Evolutionary conservation across 805 yeast species (phyloP), one percentile per base, ranked within the genome.

Genomic region (Lachancea kluyveri): DNA sequence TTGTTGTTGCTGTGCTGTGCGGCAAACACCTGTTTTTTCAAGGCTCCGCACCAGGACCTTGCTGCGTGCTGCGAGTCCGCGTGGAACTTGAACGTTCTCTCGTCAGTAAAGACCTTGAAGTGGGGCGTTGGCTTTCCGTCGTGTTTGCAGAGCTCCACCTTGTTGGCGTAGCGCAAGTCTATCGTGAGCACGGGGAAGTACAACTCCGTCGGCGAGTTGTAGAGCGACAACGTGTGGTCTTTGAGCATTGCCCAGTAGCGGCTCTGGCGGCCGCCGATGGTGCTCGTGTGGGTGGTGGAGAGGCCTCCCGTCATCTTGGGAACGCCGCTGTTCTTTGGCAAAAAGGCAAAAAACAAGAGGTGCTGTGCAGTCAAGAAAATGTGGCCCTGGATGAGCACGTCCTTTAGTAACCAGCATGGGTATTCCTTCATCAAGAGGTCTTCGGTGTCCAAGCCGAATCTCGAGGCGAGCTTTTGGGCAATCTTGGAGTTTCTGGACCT

Each of bases 331-430:
- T 45, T 37, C 30, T 71, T 70, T 0, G 96, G 95, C 7, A 90
- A 55, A 43, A 74, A 77, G 0, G 96, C 92, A 59, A 80, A 80
- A 50, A 84, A 90, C 26, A 85, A 59, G 5, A 88, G 51, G 39
- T 73, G 72, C 10, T 68, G 61, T 25, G 64, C 57, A 1, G 96
- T 87, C 16, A 90, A 55, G 45, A 81, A 81, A 11, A 87, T 54
- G 46, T 82, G 88, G 3, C 97, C 97, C 55, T 86, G 96, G 16
- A 87, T 60, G 17, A 90, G 61, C 0, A 88, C 92, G 46, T 84
- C 94, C 38, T 77, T 72, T 36, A 86, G 64, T 21, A 88, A 62
- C 95, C 95, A 88, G 18, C 87, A 76, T 3, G 79, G 69, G 46
- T 68, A 80, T 40, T 77, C 82, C n/a, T 68, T 70, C 19, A 70